Base-by-base conservation (phyloP, 176 grass and related monocot genomes). In the Poa annua region DNA sequence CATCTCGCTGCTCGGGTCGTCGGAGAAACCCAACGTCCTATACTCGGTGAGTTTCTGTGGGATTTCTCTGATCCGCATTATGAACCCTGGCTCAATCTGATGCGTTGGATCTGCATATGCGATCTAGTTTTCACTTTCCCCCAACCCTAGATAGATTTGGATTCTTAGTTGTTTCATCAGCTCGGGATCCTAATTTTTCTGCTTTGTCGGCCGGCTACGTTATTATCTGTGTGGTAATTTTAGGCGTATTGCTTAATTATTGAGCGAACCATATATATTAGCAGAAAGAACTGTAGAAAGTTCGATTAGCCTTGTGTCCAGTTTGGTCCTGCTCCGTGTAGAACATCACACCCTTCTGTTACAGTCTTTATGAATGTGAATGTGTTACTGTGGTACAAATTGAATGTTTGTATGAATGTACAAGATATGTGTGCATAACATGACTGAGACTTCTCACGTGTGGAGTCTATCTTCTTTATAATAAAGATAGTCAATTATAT, bases 11-110 rank as follows among this genome's bases (percentile, higher is more conserved):
- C 95, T 97, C 35, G 88, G 92, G 14, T 81, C 85, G 2, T 90
- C 92, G 25, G 95, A 97, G 90, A 97, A 97, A 75, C 95, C 95
- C 11, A 84, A 97, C 83, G 90, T 97, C 44, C 71, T 74, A 0
- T 97, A 98, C 21, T 82, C 68, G 52, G 96, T 98, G 48, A 90
- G 94, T 83, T 66, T 71, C 36, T 64, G 15, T 11, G 3, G 15
- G 33, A 12, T 77, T 81, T 60, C 15, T 38, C 14, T 14, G 69
- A 69, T 69, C 41, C 38, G 12, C 36, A 20, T 39, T 45, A 20
- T 39, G n/a, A 22, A 61, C 2, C 48, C 33, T 34, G 25, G 9
- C 36, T 84, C 69, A 66, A 62, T 81, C 68, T 79, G 21, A 74
- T 45, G 14, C 68, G 66, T 38, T 81, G 75, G 60, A 65, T 83